phyloP scores from a whole-genome alignment of 2,329 filamentous ascomycete species.

The Fusarium sp. region DNA sequence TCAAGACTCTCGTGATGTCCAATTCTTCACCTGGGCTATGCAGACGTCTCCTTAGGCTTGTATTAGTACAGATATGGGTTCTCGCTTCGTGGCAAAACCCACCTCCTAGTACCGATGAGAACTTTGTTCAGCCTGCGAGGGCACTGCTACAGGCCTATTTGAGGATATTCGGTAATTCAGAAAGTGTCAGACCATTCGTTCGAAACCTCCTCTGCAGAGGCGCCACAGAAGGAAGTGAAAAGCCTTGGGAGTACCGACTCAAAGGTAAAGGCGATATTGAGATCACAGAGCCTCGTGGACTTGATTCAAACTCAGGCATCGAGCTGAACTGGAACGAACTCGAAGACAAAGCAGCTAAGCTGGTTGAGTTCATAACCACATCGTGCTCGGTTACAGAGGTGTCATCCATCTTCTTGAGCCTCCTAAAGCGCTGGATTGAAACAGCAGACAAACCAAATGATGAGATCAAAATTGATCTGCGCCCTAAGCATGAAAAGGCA shows the following conservation, averaged over 20 bases:
- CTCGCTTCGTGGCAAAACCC: conserved; percentile 62
- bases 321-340: conserved; percentile 56
- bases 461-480: conserved; percentile 42
- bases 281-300: conserved; percentile 51
- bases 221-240: conserved; percentile 44
- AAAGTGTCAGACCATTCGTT: conserved; percentile 60
- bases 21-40: conserved; percentile 74
- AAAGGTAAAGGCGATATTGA: conserved; percentile 61
- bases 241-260: conserved; percentile 63
- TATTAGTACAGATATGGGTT: conserved; percentile 72
- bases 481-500: conserved; percentile 41
- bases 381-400: conserved; percentile 65
- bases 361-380: conserved; percentile 61
- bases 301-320: conserved; percentile 11
- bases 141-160: conserved; percentile 67
- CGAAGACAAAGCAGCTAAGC: conserved; percentile 57
- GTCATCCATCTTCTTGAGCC: conserved; percentile 67
- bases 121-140: conserved; percentile 57
- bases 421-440: conserved; percentile 68
- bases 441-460: conserved; percentile 41
- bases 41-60: conserved; percentile 66
- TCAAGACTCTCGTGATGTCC: conserved; percentile 66
- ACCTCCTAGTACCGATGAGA: conserved; percentile 47
- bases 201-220: conserved; percentile 67
- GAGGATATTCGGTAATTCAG: conserved; percentile 62